Evolutionary conservation across 441 rosid genomes (phyloP), one percentile per base, ranked within the genome.

Genomic region (Erysimum cheiri): DNA sequence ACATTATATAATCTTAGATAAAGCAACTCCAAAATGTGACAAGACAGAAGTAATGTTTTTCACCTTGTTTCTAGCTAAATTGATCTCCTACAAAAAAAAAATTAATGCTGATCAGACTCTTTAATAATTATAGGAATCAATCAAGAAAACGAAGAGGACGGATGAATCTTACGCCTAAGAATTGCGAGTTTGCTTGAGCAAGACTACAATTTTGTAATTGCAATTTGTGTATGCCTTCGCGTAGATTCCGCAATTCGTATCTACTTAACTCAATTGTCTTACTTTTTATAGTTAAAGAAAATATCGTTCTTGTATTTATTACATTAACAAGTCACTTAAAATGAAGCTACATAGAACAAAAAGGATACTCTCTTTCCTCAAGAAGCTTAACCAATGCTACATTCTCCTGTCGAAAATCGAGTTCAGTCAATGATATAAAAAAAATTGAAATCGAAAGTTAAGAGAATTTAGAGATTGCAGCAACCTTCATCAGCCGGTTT

Each of bases 281-380:
- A 48, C 75, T 63, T 15, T 65, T 53, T 14, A 26, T 54, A 19
- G 64, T 71, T 12, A 44, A 70, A 54, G 57, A 54, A 43, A 32
- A 31, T 4, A n/a, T 4, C 0, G 3, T 14, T 50, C 22, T 59
- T 37, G 32, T n/a, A 4, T 14, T 1, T 17, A 28, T 32, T 43
- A 7, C 44, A 19, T 46, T 11, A 55, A 31, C 28, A 41, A 53
- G 39, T 19, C 11, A 53, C 48, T 3, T 36, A 55, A 52, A 64
- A 6, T 37, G 14, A 36, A 48, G 14, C 11, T 56, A 56, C 43
- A 13, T 37, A 8, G 13, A 62, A 63, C 32, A 19, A 64, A 64
- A 66, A 72, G 86, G 92, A 91, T 89, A 91, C 93, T 91, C 84
- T 73, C 88, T 85, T 71, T 87, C 87, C 41, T 84, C 91, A 28